Evolutionary conservation across 2,329 filamentous ascomycete genomes (phyloP).

Genomic region (Aureobasidium zeae): DNA sequence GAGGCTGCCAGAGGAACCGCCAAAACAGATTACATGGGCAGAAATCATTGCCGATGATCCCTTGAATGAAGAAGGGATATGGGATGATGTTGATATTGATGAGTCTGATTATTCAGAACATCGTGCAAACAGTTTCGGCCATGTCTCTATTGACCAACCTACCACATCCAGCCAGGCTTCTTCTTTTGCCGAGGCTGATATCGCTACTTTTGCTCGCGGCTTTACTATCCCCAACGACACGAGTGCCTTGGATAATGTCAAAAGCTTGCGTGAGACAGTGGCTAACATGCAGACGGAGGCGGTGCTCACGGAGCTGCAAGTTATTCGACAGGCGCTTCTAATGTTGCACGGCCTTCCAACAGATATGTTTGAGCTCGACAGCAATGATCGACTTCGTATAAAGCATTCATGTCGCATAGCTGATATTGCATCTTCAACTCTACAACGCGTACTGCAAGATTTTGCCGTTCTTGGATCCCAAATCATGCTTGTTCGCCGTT

Average conservation of each 20-base stretch:
- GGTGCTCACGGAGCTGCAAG: slow-evolving; percentile 58
- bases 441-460: slow-evolving; percentile 33
- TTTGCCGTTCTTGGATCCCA: slow-evolving; percentile 42
- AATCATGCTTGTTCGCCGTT: slow-evolving; percentile 41
- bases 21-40: slow-evolving; percentile 57
- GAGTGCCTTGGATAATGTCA: slow-evolving; percentile 30
- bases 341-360: slow-evolving; percentile 77
- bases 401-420: slow-evolving; percentile 10
- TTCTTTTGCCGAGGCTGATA: slow-evolving; percentile 31
- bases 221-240: slow-evolving; percentile 26
- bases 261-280: slow-evolving; percentile 18
- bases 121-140: slow-evolving; percentile 35
- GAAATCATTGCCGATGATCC: slow-evolving; percentile 70
- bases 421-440: slow-evolving; percentile 21
- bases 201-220: slow-evolving; percentile 27
- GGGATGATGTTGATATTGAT: slow-evolving; percentile 62
- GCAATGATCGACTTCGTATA: slow-evolving; percentile 20
- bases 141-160: slow-evolving; percentile 22
- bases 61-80: slow-evolving; percentile 59
- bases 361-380: slow-evolving; percentile 51
- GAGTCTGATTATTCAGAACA: slow-evolving; percentile 56
- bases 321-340: slow-evolving; percentile 68
- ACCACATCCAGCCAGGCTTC: slow-evolving; percentile 28
- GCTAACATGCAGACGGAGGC: background rate
- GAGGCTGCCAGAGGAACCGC: slow-evolving; percentile 39